phyloP scores from a whole-genome alignment of 202 grass and related monocot species.

The Digitaria exilis region DNA sequence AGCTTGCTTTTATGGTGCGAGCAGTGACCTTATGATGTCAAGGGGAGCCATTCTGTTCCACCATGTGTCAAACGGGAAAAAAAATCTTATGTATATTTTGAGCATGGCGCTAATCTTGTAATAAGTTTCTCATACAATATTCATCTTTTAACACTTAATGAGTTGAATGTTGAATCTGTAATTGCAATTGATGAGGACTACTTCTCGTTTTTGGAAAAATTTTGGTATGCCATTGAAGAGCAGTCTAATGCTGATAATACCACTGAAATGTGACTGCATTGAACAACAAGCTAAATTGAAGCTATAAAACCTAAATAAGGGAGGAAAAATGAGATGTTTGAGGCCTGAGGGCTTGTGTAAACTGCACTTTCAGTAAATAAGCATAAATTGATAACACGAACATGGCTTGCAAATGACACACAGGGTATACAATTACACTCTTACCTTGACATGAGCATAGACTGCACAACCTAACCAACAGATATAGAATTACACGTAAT shows the following conservation, averaged over 20 bases:
- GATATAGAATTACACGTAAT: background rate
- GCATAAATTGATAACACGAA: background rate
- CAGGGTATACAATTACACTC: background rate
- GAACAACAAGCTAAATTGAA: background rate
- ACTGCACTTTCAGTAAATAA: background rate
- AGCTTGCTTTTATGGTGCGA: background rate
- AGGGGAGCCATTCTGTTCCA: conserved; percentile 7
- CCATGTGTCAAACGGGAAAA: conserved; percentile 6
- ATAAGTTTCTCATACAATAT: background rate
- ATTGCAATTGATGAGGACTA: background rate
- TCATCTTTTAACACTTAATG: background rate
- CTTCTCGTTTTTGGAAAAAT: background rate
- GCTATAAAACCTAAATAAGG: background rate
- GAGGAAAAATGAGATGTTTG: background rate
- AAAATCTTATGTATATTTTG: background rate
- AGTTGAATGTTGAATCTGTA: background rate
- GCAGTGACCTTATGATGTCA: background rate
- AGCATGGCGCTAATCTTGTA: background rate
- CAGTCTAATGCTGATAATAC: background rate
- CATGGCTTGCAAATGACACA: background rate
- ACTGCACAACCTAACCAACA: background rate
- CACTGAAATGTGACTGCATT: background rate
- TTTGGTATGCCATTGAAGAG: background rate
- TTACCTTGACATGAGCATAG: background rate
- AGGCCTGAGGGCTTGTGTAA: background rate